Evolutionary conservation across 2,329 filamentous ascomycete genomes (phyloP).

Genomic region (Alternaria sp.): DNA sequence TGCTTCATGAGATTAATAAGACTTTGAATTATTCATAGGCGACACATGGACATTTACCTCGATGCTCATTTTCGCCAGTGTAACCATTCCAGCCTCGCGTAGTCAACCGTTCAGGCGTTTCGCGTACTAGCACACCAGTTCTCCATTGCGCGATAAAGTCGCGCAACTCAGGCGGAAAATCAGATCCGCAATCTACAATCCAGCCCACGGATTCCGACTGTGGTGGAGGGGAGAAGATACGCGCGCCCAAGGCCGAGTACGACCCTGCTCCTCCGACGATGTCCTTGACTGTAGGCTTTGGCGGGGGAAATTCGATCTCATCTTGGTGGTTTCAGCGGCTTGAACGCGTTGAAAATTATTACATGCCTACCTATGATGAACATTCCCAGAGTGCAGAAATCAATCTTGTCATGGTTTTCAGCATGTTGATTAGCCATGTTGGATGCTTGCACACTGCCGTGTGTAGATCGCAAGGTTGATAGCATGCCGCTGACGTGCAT

Average conservation of each 20-base stretch:
- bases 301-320: constrained; percentile 85
- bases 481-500: constrained; percentile 15
- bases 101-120: constrained; percentile 73
- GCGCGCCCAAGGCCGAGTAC: constrained; percentile 86
- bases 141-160: constrained; percentile 75
- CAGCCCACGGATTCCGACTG: constrained; percentile 78
- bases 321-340: constrained; percentile 62
- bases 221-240: constrained; percentile 78
- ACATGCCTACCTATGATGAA: constrained; percentile 65
- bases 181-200: constrained; percentile 89
- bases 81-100: constrained; percentile 96
- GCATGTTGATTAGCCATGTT: constrained; percentile 16
- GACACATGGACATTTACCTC: constrained; percentile 52
- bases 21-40: not conserved
- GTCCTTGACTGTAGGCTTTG: constrained; percentile 73
- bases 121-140: constrained; percentile 75
- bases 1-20: constrained; percentile 51
- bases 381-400: constrained; percentile 70
- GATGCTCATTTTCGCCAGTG: constrained; percentile 68
- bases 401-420: constrained; percentile 46
- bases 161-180: constrained; percentile 77
- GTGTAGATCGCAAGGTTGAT: not conserved
- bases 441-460: constrained; percentile 2
- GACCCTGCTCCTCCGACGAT: constrained; percentile 90
- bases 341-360: constrained; percentile 22